Evolutionary conservation across 2,329 filamentous ascomycete species (phyloP).

Genomic region (Colletotrichum musicola): DNA sequence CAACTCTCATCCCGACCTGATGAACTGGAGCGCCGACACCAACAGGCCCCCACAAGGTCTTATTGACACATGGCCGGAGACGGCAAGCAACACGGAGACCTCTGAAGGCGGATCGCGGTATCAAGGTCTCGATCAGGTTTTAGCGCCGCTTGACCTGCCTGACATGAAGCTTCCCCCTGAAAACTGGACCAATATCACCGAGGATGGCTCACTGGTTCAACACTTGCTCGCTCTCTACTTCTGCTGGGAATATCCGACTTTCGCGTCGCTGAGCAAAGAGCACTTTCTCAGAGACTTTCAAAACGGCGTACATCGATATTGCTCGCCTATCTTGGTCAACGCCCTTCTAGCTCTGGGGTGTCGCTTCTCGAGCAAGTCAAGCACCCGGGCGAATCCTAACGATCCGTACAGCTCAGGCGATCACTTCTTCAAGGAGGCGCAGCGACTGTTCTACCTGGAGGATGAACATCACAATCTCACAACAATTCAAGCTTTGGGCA

Average conservation of each 20-base stretch:
- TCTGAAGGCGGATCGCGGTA: slow-evolving; percentile 34
- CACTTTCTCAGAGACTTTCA: slow-evolving; percentile 77
- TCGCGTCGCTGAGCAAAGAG: slow-evolving; percentile 78
- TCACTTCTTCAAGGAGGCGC: slow-evolving; percentile 79
- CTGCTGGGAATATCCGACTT: slow-evolving; percentile 82
- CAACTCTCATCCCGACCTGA: slow-evolving; percentile 60
- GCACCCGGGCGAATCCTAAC: slow-evolving; percentile 71
- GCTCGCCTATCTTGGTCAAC: slow-evolving; percentile 76
- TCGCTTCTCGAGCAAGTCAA: slow-evolving; percentile 74
- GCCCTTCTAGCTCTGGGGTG: slow-evolving; percentile 75
- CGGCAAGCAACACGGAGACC: slow-evolving; percentile 49
- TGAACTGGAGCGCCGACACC: slow-evolving; percentile 60
- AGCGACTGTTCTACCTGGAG: slow-evolving; percentile 70
- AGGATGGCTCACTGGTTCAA: slow-evolving; percentile 69
- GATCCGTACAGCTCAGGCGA: slow-evolving; percentile 77
- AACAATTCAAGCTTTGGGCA: slow-evolving; percentile 79
- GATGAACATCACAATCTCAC: slow-evolving; percentile 73
- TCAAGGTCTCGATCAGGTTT: slow-evolving; percentile 60
- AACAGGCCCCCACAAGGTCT: slow-evolving; percentile 57
- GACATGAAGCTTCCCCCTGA: slow-evolving; percentile 57
- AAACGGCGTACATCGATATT: slow-evolving; percentile 72
- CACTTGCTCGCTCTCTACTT: slow-evolving; percentile 77
- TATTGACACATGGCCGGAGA: slow-evolving; percentile 64
- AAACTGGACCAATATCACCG: slow-evolving; percentile 73
- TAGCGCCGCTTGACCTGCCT: slow-evolving; percentile 59